A percentile compares a stretch with the other conserved stretches of the same genome.
These are phyloP conservation scores for Cadophora sp. DNA, from an alignment of 2,329 filamentous ascomycete genomes.

Conservation along the genomic window DNA sequence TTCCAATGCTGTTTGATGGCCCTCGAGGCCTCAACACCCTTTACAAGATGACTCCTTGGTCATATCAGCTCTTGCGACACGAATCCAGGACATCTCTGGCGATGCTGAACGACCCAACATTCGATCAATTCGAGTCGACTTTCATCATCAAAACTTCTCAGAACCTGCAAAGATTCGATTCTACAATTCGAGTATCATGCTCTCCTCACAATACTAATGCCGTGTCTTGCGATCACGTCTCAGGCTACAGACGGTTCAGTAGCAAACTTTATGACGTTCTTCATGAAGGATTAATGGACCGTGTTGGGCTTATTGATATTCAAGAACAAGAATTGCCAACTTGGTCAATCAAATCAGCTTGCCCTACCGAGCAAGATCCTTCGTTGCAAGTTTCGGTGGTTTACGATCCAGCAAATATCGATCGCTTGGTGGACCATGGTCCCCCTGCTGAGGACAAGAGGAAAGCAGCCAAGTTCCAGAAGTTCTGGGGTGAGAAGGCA, in stretches of 20 bases:
- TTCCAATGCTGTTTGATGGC: conserved; percentile 81
- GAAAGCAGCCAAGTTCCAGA: conserved; percentile 80
- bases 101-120: conserved; percentile 74
- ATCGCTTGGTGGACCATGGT: conserved; percentile 84
- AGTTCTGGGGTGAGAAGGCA: conserved; percentile 94
- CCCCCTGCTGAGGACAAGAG: conserved; percentile 86
- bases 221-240: conserved; percentile 41
- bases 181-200: conserved; percentile 46
- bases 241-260: conserved; percentile 48
- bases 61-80: conserved; percentile 74
- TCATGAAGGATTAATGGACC: conserved; percentile 75
- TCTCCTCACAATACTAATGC: conserved; percentile 11
- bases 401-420: conserved; percentile 74
- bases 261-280: conserved; percentile 69
- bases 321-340: conserved; percentile 48
- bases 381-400: conserved; percentile 70
- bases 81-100: conserved; percentile 78
- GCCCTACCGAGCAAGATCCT: conserved; percentile 43
- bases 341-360: conserved; percentile 56
- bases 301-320: conserved; percentile 73
- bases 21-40: conserved; percentile 78
- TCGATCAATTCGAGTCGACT: conserved; percentile 82
- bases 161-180: conserved; percentile 62
- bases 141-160: conserved; percentile 74
- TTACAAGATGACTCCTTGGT: conserved; percentile 91